A percentile compares a stretch with the other conserved stretches of the same genome.
These are phyloP conservation scores for Massariosphaeria phaeospora DNA, from an alignment of 495 filamentous ascomycete genomes.

Conservation along the genomic window DNA sequence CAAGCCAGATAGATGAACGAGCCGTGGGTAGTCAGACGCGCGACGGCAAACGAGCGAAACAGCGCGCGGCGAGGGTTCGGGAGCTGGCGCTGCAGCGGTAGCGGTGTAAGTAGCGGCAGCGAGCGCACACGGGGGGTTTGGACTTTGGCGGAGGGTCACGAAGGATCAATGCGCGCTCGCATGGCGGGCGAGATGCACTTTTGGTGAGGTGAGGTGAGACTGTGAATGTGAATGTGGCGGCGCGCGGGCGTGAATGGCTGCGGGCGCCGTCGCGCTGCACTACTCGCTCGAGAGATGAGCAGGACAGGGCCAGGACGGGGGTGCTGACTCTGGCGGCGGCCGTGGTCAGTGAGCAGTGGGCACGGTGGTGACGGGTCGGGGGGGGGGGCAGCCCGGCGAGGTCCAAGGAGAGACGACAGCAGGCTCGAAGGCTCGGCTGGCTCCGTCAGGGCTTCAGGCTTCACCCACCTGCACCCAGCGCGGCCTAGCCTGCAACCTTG, in stretches of 20 bases:
- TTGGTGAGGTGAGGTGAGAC: conserved; percentile 4
- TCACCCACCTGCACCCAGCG: neutral
- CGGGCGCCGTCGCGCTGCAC: neutral
- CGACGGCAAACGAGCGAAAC: conserved; percentile 25
- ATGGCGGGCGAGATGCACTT: conserved; percentile 3
- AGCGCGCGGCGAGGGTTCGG: conserved; percentile 2
- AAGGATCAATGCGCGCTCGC: conserved; percentile 5
- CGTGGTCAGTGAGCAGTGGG: neutral
- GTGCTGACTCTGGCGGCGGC: conserved; percentile 13
- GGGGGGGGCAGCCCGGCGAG: conserved; percentile 1
- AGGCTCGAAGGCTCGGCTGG: conserved; percentile 25
- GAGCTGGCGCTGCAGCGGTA: too few relatives aligned
- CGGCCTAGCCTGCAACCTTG: conserved; percentile 4
- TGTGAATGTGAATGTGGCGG: conserved; percentile 31
- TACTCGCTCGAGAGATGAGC: conserved; percentile 17
- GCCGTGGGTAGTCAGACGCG: conserved; percentile 15
- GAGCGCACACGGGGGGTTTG: neutral
- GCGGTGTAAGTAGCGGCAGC: conserved; percentile 1
- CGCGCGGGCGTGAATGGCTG: conserved; percentile 3
- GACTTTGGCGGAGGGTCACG: conserved; percentile 3
- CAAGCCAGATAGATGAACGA: conserved; percentile 21
- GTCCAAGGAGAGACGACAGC: too few relatives aligned
- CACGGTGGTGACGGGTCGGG: conserved; percentile 6
- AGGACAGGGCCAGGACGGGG: conserved; percentile 8
- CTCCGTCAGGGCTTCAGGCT: conserved; percentile 9